A percentile compares a stretch with the other conserved stretches of the same genome.
These are phyloP conservation scores for Ceratobasidium sp. DNA, from an alignment of 1,284 basidiomycete species.

Conservation along the genomic window DNA sequence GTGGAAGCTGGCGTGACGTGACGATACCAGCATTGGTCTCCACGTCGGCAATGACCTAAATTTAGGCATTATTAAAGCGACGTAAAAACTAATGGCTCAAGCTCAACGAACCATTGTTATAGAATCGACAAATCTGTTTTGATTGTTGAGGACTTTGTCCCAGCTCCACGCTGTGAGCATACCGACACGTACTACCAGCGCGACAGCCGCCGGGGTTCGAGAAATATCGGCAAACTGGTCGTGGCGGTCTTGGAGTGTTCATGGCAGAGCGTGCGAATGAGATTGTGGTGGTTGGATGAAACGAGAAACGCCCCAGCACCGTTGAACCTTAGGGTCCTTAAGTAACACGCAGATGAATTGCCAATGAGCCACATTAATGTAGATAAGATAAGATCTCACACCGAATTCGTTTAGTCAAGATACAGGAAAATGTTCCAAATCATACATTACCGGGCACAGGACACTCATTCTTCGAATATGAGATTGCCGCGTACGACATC, in stretches of 20 bases:
- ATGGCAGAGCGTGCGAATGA: neutral
- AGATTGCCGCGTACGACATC: neutral
- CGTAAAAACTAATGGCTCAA: neutral
- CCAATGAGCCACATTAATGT: neutral
- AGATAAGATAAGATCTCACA: too few relatives aligned
- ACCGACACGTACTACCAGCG: slow-evolving; percentile 41
- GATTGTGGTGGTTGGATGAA: neutral
- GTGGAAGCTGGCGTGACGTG: slow-evolving; percentile 34
- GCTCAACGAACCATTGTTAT: slow-evolving; percentile 29
- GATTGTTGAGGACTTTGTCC: slow-evolving; percentile 42
- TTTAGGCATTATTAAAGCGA: neutral
- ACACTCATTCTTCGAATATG: neutral
- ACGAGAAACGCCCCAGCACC: slow-evolving; percentile 37
- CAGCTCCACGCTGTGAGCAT: slow-evolving; percentile 24
- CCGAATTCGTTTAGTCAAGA: too few relatives aligned
- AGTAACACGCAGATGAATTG: neutral
- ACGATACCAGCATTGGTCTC: slow-evolving; percentile 45
- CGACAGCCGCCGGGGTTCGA: slow-evolving; percentile 37
- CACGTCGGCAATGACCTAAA: slow-evolving; percentile 46
- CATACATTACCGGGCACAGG: neutral
- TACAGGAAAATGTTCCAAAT: neutral
- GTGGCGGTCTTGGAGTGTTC: slow-evolving; percentile 13
- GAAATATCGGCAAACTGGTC: slow-evolving; percentile 44
- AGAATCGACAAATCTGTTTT: slow-evolving; percentile 43
- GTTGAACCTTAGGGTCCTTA: neutral